Base-by-base conservation (phyloP, 2,329 filamentous ascomycete genomes). In the Zalaria sp. region DNA sequence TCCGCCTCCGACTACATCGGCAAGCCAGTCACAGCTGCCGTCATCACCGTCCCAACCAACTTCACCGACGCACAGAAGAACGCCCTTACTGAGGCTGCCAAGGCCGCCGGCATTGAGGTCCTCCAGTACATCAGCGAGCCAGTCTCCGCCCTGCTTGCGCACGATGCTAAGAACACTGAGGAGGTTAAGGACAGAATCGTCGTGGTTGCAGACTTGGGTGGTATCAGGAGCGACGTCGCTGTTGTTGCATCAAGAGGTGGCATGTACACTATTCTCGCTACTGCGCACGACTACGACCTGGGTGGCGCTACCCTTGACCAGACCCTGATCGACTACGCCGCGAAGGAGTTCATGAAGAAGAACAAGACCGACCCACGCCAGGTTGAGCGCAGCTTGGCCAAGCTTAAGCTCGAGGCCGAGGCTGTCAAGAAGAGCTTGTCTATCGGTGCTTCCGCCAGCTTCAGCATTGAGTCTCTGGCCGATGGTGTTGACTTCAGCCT, bases 301-400 rank as follows among this genome's bases (percentile, higher is more conserved):
- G 80, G 84, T 43, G 91, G 91, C 57, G 73, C 77, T 31, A 79
- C 87, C 51, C 73, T 98, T 43, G 91, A 98, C 68, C 76, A 91
- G 61, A 82, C 89, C 39, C 73, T 98, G 45, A 83, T 94, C 60
- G 89, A 98, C 61, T 81, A 95, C 71, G 95, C 96, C 54, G 83
- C 89, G 53, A 98, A 98, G 73, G 91, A 98, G 66, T 98, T 98
- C 68, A 75, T 91, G 58, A 96, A 98, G 77, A 94, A 93, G 74
- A 77, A 96, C 75, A 81, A 80, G 68, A 77, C 77, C 44, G 91
- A 96, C 63, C 91, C 91, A 25, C 77, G 88, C 52, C 74, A 80
- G 57, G 85, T 91, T 59, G 72, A 80, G 42, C 80, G 80, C 55
- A 82, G 83, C 54, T 68, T 95, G 53, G 88, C 91, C 47, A 98